Percentiles rank a stretch among this genome's conserved stretches.
Conservation (phyloP, 768 basidiomycete genomes). For the Trametes cingulata region DNA sequence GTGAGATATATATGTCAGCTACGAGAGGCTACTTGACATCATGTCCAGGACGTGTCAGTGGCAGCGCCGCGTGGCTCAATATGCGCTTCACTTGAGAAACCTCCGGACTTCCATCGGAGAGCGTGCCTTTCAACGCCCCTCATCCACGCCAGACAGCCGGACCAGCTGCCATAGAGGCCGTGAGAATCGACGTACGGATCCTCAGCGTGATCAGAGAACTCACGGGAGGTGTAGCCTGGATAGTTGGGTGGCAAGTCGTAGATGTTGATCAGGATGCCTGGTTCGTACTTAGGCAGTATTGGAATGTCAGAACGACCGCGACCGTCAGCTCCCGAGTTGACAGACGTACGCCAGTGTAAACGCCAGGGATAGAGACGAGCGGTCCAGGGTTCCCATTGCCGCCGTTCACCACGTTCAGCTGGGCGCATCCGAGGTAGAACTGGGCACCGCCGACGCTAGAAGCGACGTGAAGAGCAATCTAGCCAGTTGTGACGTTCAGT, state of each 20-base stretch:
- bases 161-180: constrained; percentile 20
- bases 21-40: not conserved
- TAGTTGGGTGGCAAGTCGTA: constrained; percentile 30
- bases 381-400: constrained; percentile 35
- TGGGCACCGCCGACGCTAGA: constrained; percentile 31
- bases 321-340: not conserved
- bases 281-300: constrained; percentile 25
- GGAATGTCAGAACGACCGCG: not conserved
- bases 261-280: constrained; percentile 34
- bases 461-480: constrained; percentile 31
- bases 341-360: constrained; percentile 33
- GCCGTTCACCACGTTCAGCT: constrained; percentile 36
- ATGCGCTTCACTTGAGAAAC: not conserved
- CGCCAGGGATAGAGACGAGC: constrained; percentile 36
- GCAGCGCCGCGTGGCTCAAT: not conserved
- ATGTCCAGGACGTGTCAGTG: not conserved
- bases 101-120: not conserved
- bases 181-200: not conserved
- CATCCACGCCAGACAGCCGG: constrained; percentile 31
- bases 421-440: constrained; percentile 37
- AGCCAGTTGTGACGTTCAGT: not conserved
- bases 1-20: not conserved
- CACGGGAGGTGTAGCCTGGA: constrained; percentile 27
- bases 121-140: not conserved
- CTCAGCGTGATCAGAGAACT: not conserved